phyloP scores from a whole-genome alignment of 495 filamentous ascomycete species.

The Penicillium flavigenum region DNA sequence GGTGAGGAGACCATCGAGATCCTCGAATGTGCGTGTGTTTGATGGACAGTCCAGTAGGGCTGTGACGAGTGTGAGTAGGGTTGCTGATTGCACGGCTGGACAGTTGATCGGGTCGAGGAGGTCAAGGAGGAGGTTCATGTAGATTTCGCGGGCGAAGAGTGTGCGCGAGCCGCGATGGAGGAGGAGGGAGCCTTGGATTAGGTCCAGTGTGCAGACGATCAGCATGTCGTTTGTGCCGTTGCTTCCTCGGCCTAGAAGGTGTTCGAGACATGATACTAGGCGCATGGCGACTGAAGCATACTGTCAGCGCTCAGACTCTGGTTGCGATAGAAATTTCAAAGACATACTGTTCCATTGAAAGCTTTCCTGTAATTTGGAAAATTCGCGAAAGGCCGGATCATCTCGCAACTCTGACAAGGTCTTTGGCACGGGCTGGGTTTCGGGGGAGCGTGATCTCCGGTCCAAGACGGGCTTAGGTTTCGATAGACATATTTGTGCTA shows the following conservation, averaged over 20 bases:
- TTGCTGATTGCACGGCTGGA: conserved; percentile 84
- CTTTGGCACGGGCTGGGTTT: conserved; percentile 56
- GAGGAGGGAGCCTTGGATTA: conserved; percentile 87
- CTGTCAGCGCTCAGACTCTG: background rate
- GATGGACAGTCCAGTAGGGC: conserved; percentile 77
- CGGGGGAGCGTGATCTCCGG: conserved; percentile 37
- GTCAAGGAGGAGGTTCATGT: conserved; percentile 96
- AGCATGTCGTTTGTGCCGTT: conserved; percentile 84
- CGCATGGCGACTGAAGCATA: conserved; percentile 67
- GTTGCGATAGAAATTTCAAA: conserved; percentile 10
- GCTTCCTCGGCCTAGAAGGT: conserved; percentile 75
- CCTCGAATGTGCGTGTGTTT: conserved; percentile 89
- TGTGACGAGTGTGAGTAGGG: conserved; percentile 84
- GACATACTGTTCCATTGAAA: conserved; percentile 91
- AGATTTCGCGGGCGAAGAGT: conserved; percentile 83
- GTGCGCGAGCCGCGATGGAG: conserved; percentile 89
- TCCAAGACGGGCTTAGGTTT: conserved; percentile 48
- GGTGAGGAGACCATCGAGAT: conserved; percentile 86
- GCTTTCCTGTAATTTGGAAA: conserved; percentile 93
- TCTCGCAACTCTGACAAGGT: conserved; percentile 65
- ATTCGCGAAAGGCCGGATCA: conserved; percentile 92
- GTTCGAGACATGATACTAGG: conserved; percentile 82
- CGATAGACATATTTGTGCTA: conserved; percentile 92
- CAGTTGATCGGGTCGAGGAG: conserved; percentile 91
- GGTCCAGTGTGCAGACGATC: conserved; percentile 82